Conservation (phyloP, 192 early-diverging fungal genomes). For the Backusella psychrophila region DNA sequence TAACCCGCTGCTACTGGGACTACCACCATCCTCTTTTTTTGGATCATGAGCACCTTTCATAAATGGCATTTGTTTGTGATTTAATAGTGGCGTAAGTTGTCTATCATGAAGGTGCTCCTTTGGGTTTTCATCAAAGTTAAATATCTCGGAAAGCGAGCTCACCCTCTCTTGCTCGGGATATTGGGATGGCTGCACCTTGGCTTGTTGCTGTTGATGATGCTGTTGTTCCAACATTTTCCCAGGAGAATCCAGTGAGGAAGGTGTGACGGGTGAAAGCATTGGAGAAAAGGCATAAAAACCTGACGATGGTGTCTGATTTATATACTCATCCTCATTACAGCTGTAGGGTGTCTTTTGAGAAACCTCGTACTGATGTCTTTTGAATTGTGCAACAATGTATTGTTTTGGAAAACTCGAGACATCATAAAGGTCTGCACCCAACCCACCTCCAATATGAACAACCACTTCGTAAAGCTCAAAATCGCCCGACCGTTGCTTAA, state of each 20-base stretch:
- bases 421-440: constrained; percentile 49
- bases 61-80: background rate
- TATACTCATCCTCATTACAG: background rate
- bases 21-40: background rate
- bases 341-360: background rate
- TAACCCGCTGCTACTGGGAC: background rate
- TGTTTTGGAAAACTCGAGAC: constrained; percentile 43
- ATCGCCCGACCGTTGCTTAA: constrained; percentile 43
- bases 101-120: background rate
- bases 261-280: constrained; percentile 3
- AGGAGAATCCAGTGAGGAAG: background rate
- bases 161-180: background rate
- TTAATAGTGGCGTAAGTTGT: background rate
- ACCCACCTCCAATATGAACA: constrained; percentile 58
- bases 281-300: background rate
- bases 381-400: constrained; percentile 50
- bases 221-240: background rate
- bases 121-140: background rate
- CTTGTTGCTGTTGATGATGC: background rate
- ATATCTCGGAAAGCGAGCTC: background rate
- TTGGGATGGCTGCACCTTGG: background rate
- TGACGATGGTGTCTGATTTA: background rate
- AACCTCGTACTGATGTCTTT: constrained; percentile 24
- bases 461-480: constrained; percentile 45
- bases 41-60: constrained; percentile 9